Conservation (phyloP, 108 stramenopile genomes). For the Nannochloropsis gaditana region DNA sequence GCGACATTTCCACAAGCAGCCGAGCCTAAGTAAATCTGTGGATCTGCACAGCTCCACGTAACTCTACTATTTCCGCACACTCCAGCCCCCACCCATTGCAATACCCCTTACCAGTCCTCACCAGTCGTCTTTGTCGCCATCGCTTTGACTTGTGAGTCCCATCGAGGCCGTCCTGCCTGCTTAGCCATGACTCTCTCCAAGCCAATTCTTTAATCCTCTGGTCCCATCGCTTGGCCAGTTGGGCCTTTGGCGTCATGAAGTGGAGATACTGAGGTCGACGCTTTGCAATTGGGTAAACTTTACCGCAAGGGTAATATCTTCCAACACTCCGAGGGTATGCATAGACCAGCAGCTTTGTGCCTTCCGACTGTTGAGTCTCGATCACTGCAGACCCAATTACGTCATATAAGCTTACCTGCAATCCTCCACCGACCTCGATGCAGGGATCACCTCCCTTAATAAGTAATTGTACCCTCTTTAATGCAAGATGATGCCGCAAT, state of each 20-base stretch:
- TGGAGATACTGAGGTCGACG: not conserved
- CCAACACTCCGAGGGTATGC: not conserved
- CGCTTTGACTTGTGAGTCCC: not conserved
- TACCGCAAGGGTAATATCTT: not conserved
- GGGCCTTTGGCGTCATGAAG: not conserved
- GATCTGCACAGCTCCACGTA: too few relatives aligned
- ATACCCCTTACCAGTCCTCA: not conserved
- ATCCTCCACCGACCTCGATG: not conserved
- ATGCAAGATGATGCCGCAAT: not conserved
- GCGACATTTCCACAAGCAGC: too few relatives aligned
- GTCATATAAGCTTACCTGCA: not conserved
- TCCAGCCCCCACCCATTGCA: too few relatives aligned
- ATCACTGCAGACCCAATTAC: not conserved
- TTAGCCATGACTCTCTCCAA: not conserved
- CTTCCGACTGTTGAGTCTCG: not conserved
- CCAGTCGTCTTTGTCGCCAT: not conserved
- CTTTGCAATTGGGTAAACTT: not conserved
- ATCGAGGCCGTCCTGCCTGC: not conserved
- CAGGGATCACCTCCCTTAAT: not conserved
- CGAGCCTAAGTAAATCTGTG: too few relatives aligned
- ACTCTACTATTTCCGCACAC: too few relatives aligned
- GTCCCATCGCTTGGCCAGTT: not conserved
- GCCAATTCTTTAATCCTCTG: not conserved
- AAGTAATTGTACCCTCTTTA: not conserved
- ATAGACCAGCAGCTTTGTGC: not conserved